Percentiles rank a stretch among this genome's conserved stretches.
phyloP scores from a whole-genome alignment of 2,329 filamentous ascomycete species.

The Verticillium dahliae region DNA sequence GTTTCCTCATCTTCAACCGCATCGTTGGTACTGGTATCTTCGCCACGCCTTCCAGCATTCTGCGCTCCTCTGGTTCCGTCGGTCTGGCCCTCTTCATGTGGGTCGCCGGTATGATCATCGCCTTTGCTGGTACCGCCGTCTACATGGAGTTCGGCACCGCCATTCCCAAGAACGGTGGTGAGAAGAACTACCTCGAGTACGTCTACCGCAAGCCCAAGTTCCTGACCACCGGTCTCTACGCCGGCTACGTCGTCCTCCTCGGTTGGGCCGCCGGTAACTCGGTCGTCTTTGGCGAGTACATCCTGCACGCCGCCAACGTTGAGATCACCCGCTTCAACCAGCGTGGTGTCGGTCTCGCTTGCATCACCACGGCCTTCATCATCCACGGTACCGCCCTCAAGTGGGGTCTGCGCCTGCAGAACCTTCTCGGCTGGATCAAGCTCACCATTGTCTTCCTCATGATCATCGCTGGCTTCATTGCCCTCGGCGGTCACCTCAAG shows the following conservation, averaged over 20 bases:
- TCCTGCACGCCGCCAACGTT: conserved; percentile 57
- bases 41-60: conserved; percentile 53
- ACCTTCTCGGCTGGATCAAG: conserved; percentile 59
- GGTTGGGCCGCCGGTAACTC: conserved; percentile 62
- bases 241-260: conserved; percentile 55
- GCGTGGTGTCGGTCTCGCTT: conserved; percentile 58
- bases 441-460: conserved; percentile 60
- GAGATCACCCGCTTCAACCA: conserved; percentile 62
- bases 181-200: conserved; percentile 63
- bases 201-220: conserved; percentile 56
- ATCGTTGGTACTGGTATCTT: conserved; percentile 64
- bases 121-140: conserved; percentile 54
- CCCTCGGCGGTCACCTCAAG: conserved; percentile 54
- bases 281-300: conserved; percentile 65
- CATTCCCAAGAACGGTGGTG: conserved; percentile 57
- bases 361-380: conserved; percentile 57
- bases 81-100: conserved; percentile 58
- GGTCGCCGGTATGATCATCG: conserved; percentile 56
- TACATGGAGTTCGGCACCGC: conserved; percentile 62
- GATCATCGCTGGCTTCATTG: conserved; percentile 54
- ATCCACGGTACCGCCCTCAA: conserved; percentile 59
- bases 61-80: conserved; percentile 51
- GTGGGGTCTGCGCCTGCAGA: conserved; percentile 63
- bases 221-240: conserved; percentile 54
- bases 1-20: conserved; percentile 57